Base-by-base conservation (phyloP, 2,329 filamentous ascomycete species). In the Orbilia brochopaga region DNA sequence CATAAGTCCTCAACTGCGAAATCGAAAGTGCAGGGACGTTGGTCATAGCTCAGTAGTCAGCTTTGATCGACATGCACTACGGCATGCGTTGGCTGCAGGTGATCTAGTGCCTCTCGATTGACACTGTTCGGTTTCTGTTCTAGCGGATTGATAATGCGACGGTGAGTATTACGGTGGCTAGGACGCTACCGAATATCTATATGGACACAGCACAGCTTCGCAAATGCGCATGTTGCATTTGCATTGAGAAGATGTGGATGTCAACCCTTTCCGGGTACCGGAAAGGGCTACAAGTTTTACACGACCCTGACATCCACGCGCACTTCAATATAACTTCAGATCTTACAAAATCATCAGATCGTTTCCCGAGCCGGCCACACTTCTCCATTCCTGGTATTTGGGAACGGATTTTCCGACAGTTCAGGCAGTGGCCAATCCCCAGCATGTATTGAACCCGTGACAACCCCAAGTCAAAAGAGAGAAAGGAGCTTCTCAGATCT, bases 41-140 rank as follows among this genome's bases (percentile, higher is more conserved):
- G 42, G 58, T 62, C 35, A 50, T 50, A 37, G 17, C 21, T 32
- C 35, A 52, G 19, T 27, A 32, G 52, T 17, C 15, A 15, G 21
- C 2, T 19, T 46, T n/a, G 48, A 62, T 62, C 58, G 48, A 54
- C 58, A 62, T 62, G 50, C 58, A 27, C 37, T 32, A n/a, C 37
- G n/a, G 44, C 52, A 37, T 50, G 35, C 32, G 44, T 32, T 40
- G 30, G 48, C 21, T 51, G 51, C 37, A 54, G 21, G 23, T 30
- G 15, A 30, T 48, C n/a, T 19, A 19, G 44, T 19, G 11, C 8
- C 44, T 5, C 44, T 42, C 19, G 19, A 10, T 23, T 23, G n/a
- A 21, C 6, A 15, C 17, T 44, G 40, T 17, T 44, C 17, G 8
- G 3, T 32, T 32, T 8, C 27, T 4, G 8, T 32, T 32, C 27